phyloP scores from a whole-genome alignment of 1,139 yeast genomes.

The Magnusiomyces paraingens region DNA sequence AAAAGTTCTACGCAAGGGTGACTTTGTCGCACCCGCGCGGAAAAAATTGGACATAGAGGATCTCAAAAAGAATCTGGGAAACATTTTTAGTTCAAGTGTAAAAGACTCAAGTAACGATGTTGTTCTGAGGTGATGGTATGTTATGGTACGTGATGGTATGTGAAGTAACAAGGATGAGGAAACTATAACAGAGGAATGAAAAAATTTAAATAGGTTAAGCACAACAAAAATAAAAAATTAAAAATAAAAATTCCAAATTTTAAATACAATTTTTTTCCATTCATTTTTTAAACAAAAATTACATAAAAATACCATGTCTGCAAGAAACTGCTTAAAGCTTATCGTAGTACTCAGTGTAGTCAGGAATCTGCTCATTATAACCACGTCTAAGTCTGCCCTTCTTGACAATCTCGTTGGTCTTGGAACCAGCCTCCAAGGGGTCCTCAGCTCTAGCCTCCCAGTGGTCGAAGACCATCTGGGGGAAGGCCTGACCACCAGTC shows the following conservation, averaged over 20 bases:
- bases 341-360: constrained; percentile 99
- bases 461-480: constrained; percentile 99
- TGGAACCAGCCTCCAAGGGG: constrained; percentile 84
- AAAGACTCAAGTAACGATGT: too few relatives aligned
- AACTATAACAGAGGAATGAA: too few relatives aligned
- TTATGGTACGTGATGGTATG: too few relatives aligned
- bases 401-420: constrained; percentile 89
- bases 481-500: constrained; percentile 99
- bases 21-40: neutral
- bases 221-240: neutral
- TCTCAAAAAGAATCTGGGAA: neutral
- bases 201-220: too few relatives aligned
- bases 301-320: constrained; percentile 6
- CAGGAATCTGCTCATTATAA: constrained; percentile 95
- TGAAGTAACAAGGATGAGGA: too few relatives aligned
- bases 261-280: neutral
- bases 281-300: neutral
- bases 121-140: too few relatives aligned
- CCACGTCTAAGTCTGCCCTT: constrained; percentile 97
- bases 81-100: neutral
- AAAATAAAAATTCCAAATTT: neutral
- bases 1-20: neutral
- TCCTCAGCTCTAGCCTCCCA: constrained; percentile 91
- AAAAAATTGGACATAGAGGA: neutral
- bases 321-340: constrained; percentile 60